Conservation (phyloP, 2,329 filamentous ascomycete species). For the Myriosclerotinia curreyana region DNA sequence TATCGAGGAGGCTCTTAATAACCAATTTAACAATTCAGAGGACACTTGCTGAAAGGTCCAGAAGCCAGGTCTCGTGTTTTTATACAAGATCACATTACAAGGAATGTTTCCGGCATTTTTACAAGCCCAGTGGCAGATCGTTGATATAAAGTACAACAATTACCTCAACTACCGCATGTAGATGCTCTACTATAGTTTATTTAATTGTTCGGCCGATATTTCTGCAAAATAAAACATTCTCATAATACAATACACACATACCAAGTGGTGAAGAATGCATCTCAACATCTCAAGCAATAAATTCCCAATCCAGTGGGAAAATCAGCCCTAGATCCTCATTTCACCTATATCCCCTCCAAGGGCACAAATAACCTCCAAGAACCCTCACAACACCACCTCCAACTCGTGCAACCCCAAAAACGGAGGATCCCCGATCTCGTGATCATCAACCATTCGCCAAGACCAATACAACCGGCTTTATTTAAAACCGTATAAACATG, state of each 20-base stretch:
- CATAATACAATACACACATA: not conserved
- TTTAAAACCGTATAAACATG: not conserved
- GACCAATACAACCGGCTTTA: not conserved
- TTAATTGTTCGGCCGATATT: too few relatives aligned
- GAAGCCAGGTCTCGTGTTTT: not conserved
- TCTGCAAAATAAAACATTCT: too few relatives aligned
- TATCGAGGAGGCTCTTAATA: not conserved
- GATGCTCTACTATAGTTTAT: not conserved
- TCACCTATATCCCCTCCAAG: not conserved
- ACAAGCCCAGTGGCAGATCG: not conserved
- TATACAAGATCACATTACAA: not conserved
- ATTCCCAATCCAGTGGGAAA: not conserved
- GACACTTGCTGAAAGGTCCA: not conserved
- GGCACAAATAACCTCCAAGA: slow-evolving; percentile 8
- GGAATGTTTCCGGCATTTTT: not conserved
- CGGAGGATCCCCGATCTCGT: slow-evolving; percentile 1
- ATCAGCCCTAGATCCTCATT: not conserved
- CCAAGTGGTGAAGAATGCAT: not conserved
- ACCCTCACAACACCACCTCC: not conserved
- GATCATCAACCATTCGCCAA: slow-evolving; percentile 3
- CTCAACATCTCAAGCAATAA: not conserved
- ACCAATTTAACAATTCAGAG: not conserved
- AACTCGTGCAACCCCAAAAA: not conserved
- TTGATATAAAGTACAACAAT: not conserved
- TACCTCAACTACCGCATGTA: not conserved